Base-by-base conservation (phyloP, 202 grass and related monocot species). In the Saccharum hybrid region DNA sequence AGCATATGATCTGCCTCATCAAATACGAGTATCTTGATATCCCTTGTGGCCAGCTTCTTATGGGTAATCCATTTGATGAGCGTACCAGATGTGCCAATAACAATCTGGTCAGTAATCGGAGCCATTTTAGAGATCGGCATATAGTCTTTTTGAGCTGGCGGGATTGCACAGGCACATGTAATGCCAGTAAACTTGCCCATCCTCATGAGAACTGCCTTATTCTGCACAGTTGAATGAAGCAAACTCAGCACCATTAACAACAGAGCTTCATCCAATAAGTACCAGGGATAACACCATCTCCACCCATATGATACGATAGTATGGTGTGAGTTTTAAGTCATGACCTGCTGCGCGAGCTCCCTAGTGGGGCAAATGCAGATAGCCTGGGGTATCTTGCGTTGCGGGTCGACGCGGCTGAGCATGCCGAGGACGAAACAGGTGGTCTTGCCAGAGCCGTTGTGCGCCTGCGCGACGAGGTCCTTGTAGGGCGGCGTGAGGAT, bases 361-460 rank as follows among this genome's bases (percentile, higher is more conserved):
- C 95, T 91, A 15, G 95, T 98, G 66, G 95, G 95, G 65, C 92
- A 98, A 80, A 98, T 94, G 90, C 95, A 98, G 42, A 98, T 91
- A 54, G 95, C 95, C 90, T 98, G 95, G 7, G 92, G 92, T 8
- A 68, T 64, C 83, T 87, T 94, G 60, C 43, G 83, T 2, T 67
- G 81, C 2, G 91, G 83, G 81, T 98, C 89, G 12, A 99, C 89
- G 38, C 96, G 89, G 84, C 96, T 99, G 87, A 99, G 86, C 96
- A 99, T 99, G 66, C 93, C 96, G 37, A 99, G 91, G 66, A 94
- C 93, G 76, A 99, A 99, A 76, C 96, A 99, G 65, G 93, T 99
- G 61, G 96, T 99, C 83, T 99, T 99, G 72, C 96, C 96, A 23
- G 96, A 99, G 43, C 96, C 93, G 81, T 96, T 99, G 76, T 99